Base-by-base conservation (phyloP, 345 rosid genomes). In the Raphanus sativus region DNA sequence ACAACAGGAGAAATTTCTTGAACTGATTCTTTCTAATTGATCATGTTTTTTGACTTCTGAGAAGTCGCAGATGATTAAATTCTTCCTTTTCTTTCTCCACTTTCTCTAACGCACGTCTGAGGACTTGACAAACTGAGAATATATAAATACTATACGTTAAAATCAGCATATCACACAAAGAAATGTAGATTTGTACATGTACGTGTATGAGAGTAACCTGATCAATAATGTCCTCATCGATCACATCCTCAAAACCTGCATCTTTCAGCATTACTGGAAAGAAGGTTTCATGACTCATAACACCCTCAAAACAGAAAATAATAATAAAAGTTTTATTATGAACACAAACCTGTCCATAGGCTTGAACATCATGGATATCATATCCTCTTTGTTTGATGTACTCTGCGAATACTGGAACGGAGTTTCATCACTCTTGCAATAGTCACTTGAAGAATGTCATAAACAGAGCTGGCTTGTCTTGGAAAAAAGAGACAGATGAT, bases 381-480 rank as follows among this genome's bases (percentile, higher is more conserved):
- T 95, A 95, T 59, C 96, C 99, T 88, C 99, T 87, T 81, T 91
- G 94, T 75, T 84, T 89, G 54, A 92, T 90, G 50, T 91, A 90
- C 76, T 81, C 88, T 0, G 86, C 79, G 25, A 95, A 92, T 33
- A 87, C 87, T 8, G 84, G 12, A 2, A 92, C 83, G 98, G 87
- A 32, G 85, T 81, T 77, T 91, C 90, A 34, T 87, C 81, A 26
- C 78, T 84, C 76, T 62, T 89, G 85, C 99, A 91, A 75, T 95
- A 95, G 67, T 92, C 96, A 95, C 84, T 89, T 92, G 84, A 77
- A 90, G 85, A 95, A 95, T 30, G 87, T n/a, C n/a, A n/a, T n/a
- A 77, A 95, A 95, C 2, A 95, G 61, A 61, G 93, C 87, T 56
- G 93, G 97, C 76, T 95, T 95, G 86, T 95, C 98, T 97, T 91